Evolutionary conservation across 495 filamentous ascomycete genomes (phyloP).

Genomic region (Hypoxylon lienhwacheense): DNA sequence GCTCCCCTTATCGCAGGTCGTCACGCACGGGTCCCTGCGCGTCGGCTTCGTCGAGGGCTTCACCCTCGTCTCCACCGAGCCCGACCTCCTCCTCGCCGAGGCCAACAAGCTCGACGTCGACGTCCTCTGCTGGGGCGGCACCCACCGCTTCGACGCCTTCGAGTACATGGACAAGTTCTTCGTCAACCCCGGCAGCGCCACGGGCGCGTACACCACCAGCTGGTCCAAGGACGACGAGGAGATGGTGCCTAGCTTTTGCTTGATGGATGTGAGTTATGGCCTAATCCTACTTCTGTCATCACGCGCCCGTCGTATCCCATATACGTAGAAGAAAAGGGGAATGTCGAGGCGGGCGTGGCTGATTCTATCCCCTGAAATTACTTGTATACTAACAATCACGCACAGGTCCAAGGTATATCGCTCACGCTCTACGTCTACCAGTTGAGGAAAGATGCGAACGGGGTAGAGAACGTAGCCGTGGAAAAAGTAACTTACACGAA

Average conservation of each 20-base stretch:
- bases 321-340: neutral
- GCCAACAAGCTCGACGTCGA: conserved; percentile 96
- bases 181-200: conserved; percentile 95
- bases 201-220: conserved; percentile 72
- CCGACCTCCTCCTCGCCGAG: conserved; percentile 87
- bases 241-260: conserved; percentile 89
- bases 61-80: conserved; percentile 89
- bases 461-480: conserved; percentile 87
- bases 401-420: conserved; percentile 93
- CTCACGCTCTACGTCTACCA: conserved; percentile 98
- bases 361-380: neutral
- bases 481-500: conserved; percentile 99
- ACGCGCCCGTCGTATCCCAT: no score
- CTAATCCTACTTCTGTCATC: no score
- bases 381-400: conserved; percentile 17
- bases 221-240: conserved; percentile 67
- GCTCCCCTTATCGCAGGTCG: conserved; percentile 87
- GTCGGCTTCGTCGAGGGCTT: conserved; percentile 98
- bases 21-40: conserved; percentile 87
- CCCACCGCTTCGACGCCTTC: conserved; percentile 95
- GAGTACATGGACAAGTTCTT: conserved; percentile 99
- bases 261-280: conserved; percentile 88
- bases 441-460: conserved; percentile 83
- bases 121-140: conserved; percentile 96
- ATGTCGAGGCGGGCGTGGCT: neutral